These are phyloP conservation scores for Malus orientalis DNA, from an alignment of 306 rosid species.

Conservation along the genomic window DNA sequence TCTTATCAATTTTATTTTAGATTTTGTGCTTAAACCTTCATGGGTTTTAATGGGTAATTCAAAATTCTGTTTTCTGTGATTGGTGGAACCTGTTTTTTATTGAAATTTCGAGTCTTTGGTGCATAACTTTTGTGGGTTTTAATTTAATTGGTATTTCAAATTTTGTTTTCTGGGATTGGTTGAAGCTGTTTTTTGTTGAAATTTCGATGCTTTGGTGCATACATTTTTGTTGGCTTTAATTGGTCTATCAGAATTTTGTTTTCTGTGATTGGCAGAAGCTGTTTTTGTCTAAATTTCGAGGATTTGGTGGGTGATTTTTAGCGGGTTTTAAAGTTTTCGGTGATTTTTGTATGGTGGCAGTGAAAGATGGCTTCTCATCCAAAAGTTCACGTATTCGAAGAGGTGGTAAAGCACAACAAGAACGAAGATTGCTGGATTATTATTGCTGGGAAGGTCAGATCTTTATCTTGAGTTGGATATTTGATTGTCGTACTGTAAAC, in stretches of 20 bases:
- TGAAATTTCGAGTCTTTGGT: slow-evolving; percentile 2
- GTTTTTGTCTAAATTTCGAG: neutral
- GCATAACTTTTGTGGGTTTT: slow-evolving; percentile 19
- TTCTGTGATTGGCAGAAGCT: slow-evolving; percentile 6
- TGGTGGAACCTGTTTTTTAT: neutral
- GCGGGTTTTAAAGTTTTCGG: slow-evolving; percentile 2
- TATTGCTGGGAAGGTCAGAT: slow-evolving; percentile 74
- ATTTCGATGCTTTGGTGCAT: neutral
- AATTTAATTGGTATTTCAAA: neutral
- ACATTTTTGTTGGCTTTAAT: neutral
- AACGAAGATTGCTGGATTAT: slow-evolving; percentile 90
- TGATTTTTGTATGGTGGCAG: slow-evolving; percentile 25
- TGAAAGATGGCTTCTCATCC: slow-evolving; percentile 61
- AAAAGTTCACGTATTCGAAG: slow-evolving; percentile 54
- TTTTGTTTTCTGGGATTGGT: neutral
- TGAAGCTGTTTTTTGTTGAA: neutral
- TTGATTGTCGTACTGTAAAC: neutral
- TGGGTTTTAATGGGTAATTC: neutral
- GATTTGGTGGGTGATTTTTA: slow-evolving; percentile 17
- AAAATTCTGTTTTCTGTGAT: slow-evolving; percentile 2
- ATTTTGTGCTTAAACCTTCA: neutral
- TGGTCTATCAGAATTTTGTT: neutral
- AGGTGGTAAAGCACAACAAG: slow-evolving; percentile 62
- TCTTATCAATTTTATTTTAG: neutral
- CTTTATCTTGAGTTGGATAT: slow-evolving; percentile 3